A percentile compares a stretch with the other conserved stretches of the same genome.
These are phyloP conservation scores for Cercospora sp. DNA, from an alignment of 2,329 filamentous ascomycete genomes.

Conservation along the genomic window DNA sequence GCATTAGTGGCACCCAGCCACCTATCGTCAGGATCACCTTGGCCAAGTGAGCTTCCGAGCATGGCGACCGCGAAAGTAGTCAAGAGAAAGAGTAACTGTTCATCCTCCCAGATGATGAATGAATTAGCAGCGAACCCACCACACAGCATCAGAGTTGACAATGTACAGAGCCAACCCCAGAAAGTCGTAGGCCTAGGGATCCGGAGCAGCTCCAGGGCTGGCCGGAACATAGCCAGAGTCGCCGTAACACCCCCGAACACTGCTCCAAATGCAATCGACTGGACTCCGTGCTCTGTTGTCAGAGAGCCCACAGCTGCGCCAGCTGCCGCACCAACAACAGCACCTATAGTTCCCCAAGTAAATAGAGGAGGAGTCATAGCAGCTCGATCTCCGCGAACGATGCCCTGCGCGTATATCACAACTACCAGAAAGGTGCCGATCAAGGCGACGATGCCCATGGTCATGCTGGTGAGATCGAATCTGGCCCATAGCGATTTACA, in stretches of 20 bases:
- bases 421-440: conserved; percentile 67
- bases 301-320: conserved; percentile 36
- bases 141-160: conserved; percentile 85
- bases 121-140: conserved; percentile 95
- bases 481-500: conserved; percentile 88
- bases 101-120: conserved; percentile 98
- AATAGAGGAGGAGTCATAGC: conserved; percentile 57
- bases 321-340: conserved; percentile 41
- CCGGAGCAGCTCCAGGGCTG: conserved; percentile 45
- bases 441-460: conserved; percentile 72
- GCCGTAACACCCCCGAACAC: conserved; percentile 44
- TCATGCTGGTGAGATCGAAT: conserved; percentile 86
- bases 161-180: conserved; percentile 83
- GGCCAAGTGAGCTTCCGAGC: conserved; percentile 71
- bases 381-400: conserved; percentile 54
- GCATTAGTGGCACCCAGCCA: conserved; percentile 83
- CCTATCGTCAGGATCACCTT: conserved; percentile 65
- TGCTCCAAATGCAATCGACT: conserved; percentile 44
- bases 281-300: conserved; percentile 43
- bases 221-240: conserved; percentile 45
- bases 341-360: conserved; percentile 52
- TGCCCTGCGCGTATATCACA: conserved; percentile 66
- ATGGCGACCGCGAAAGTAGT: conserved; percentile 80
- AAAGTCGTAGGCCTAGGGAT: conserved; percentile 68
- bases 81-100: conserved; percentile 88